Evolutionary conservation across 2,329 filamentous ascomycete species (phyloP).

Genomic region (Epichloe sylvatica): DNA sequence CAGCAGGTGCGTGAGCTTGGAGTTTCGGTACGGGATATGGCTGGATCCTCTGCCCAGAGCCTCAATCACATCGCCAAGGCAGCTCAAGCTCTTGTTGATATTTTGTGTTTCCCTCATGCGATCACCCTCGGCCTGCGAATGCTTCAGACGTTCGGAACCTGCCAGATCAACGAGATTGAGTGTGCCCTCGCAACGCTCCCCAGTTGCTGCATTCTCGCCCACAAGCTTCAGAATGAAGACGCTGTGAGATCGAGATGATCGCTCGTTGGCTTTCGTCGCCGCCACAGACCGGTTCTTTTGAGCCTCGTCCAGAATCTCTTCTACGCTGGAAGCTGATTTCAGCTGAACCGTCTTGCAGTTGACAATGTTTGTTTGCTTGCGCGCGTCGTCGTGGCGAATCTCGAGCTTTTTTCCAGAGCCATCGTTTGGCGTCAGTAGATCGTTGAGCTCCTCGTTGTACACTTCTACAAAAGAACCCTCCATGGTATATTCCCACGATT

Average conservation of each 20-base stretch:
- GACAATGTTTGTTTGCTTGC: constrained; percentile 68
- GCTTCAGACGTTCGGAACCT: constrained; percentile 79
- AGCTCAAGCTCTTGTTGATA: constrained; percentile 91
- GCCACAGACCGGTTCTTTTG: constrained; percentile 81
- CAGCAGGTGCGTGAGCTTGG: constrained; percentile 87
- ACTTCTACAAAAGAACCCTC: constrained; percentile 94
- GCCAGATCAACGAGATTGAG: constrained; percentile 93
- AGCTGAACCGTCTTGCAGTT: constrained; percentile 67
- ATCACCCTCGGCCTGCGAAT: constrained; percentile 74
- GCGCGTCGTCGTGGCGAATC: constrained; percentile 71
- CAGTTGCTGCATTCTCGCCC: constrained; percentile 58
- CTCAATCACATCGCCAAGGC: constrained; percentile 86
- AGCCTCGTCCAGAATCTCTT: constrained; percentile 65
- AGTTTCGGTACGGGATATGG: constrained; percentile 90
- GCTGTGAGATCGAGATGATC: constrained; percentile 85
- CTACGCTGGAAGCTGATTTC: constrained; percentile 66
- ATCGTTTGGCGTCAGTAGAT: constrained; percentile 49
- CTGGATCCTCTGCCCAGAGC: constrained; percentile 72
- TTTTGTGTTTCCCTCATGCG: constrained; percentile 88
- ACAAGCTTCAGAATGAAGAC: constrained; percentile 82
- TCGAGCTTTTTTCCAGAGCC: constrained; percentile 70
- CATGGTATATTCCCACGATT: constrained; percentile 90
- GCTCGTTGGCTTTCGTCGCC: constrained; percentile 93
- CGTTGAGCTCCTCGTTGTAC: constrained; percentile 94
- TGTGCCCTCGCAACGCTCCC: constrained; percentile 78